Conservation (phyloP, 805 yeast species). For the Helenozyma rhizophorensis region DNA sequence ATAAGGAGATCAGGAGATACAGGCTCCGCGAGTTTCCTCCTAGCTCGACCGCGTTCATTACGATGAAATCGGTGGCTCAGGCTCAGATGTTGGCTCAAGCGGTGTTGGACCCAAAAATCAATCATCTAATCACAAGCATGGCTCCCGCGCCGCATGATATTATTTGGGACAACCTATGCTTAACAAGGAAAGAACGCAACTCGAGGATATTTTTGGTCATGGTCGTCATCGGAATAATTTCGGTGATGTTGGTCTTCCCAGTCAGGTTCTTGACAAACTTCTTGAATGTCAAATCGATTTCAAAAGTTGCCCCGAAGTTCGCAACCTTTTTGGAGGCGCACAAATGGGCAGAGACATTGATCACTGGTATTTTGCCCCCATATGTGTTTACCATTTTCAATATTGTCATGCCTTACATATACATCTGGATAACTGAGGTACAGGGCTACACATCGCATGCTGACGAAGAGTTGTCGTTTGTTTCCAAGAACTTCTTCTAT, state of each 20-base stretch:
- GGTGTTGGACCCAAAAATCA: conserved; percentile 83
- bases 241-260: conserved; percentile 74
- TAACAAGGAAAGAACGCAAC: conserved; percentile 70
- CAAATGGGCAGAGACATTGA: conserved; percentile 70
- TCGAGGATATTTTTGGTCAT: conserved; percentile 63
- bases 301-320: conserved; percentile 76
- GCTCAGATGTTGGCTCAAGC: conserved; percentile 98
- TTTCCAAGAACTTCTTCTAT: conserved; percentile 90
- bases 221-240: conserved; percentile 58
- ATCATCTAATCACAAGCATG: conserved; percentile 70
- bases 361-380: conserved; percentile 88
- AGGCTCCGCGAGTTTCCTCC: conserved; percentile 70
- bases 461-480: conserved; percentile 86
- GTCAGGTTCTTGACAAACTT: conserved; percentile 82
- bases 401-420: conserved; percentile 77
- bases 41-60: conserved; percentile 87
- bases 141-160: conserved; percentile 98
- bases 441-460: conserved; percentile 92
- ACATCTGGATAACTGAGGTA: conserved; percentile 72
- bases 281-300: conserved; percentile 71
- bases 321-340: conserved; percentile 63
- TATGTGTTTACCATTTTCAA: conserved; percentile 84
- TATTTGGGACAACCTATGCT: conserved; percentile 85
- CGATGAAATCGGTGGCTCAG: conserved; percentile 91
- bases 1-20: conserved; percentile 62